Evolutionary conservation across 345 rosid genomes (phyloP), one percentile per base, ranked within the genome.

Genomic region (Lepidium africanum): DNA sequence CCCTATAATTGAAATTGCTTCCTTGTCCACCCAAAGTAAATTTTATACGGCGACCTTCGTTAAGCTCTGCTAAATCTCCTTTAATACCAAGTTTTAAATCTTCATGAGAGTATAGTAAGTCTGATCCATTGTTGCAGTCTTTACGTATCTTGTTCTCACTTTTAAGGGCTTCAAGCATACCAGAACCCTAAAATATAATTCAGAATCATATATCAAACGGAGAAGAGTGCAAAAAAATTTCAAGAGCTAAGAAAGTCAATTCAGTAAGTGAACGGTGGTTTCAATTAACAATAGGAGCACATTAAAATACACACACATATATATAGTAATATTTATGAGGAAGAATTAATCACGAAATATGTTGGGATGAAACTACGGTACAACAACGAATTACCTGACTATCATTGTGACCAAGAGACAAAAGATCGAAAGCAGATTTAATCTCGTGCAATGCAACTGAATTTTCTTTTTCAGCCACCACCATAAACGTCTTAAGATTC

Each of bases 401-500:
- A 51, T 72, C 81, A 45, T 65, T 60, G 45, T 74, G 36, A 33
- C 71, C 72, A 74, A 82, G 76, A 51, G 87, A 84, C 30, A 79
- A 78, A 33, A 60, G 80, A 67, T 74, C 57, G 21, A 80, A 82
- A 48, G 78, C 79, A 49, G 86, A 63, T 33, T 58, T 70, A 37
- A 93, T 85, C 74, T 71, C 79, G 51, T 83, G 87, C 77, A 85
- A 43, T 9, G 61, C 68, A 59, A 63, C 33, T 7, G 84, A 77
- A 56, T 33, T 75, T 52, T 84, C 91, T 73, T 90, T 93, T 79
- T 80, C 84, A 46, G 92, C 86, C 43, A 84, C 87, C 48, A 83
- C 83, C 97, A 93, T 83, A 77, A 82, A 93, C 1, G 98, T 93
- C 46, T 74, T 69, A 69, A 90, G 87, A 53, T 74, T 79, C 14